phyloP scores from a whole-genome alignment of 306 rosid genomes.

The Malus sylvestris region DNA sequence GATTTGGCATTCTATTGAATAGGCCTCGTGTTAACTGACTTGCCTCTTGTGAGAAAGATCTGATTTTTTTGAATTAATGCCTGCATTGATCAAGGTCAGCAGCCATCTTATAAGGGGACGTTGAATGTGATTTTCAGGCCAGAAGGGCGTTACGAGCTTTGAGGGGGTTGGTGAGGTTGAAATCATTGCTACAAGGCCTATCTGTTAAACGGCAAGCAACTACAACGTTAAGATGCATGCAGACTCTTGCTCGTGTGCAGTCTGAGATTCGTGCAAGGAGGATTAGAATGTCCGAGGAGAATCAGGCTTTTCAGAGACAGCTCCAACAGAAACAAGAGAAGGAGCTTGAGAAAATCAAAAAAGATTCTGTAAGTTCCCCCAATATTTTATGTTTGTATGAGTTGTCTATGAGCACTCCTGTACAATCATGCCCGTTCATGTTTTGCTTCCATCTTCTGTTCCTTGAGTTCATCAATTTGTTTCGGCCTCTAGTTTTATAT shows the following conservation, averaged over 20 bases:
- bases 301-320: constrained; percentile 69
- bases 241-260: constrained; percentile 73
- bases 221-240: constrained; percentile 78
- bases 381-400: neutral
- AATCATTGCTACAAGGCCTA: constrained; percentile 61
- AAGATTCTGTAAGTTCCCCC: constrained; percentile 44
- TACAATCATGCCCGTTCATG: neutral
- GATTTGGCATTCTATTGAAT: neutral
- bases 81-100: neutral
- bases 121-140: constrained; percentile 45
- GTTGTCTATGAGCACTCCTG: neutral
- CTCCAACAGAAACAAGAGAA: constrained; percentile 53
- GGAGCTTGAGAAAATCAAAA: constrained; percentile 57
- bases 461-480: neutral
- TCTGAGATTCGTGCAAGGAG: constrained; percentile 72
- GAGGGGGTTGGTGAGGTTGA: constrained; percentile 83
- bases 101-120: neutral
- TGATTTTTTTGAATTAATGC: neutral
- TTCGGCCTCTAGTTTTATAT: neutral
- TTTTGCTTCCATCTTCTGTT: neutral
- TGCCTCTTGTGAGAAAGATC: neutral
- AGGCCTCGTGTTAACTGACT: neutral
- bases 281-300: constrained; percentile 75
- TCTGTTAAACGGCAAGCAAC: constrained; percentile 76
- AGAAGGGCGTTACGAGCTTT: constrained; percentile 63